These are phyloP conservation scores for Didymellaceae sp. DNA, from an alignment of 2,329 filamentous ascomycete species.

Conservation along the genomic window DNA sequence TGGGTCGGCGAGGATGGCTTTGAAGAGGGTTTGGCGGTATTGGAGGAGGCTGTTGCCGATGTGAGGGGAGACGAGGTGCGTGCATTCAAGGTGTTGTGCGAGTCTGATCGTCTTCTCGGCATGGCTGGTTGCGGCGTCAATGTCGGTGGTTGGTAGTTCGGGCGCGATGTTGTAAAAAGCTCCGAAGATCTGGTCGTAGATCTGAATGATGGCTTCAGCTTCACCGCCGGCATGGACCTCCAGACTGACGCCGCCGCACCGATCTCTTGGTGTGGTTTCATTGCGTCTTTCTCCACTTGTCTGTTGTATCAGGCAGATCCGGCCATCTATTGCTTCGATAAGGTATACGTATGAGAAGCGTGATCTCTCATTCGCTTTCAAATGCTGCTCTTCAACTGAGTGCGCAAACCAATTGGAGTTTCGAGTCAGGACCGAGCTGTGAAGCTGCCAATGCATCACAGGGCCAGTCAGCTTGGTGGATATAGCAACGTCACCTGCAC, in stretches of 20 bases:
- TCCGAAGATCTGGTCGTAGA: constrained; percentile 31
- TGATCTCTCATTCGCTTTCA: not conserved
- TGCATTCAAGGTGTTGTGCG: constrained; percentile 33
- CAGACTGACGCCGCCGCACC: too few species aligned
- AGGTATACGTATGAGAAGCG: constrained; percentile 7
- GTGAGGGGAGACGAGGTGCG: constrained; percentile 27
- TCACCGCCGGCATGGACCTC: too few species aligned
- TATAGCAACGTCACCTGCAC: constrained; percentile 11
- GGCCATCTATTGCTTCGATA: constrained; percentile 9
- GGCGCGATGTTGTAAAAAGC: constrained; percentile 31
- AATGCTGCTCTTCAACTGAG: not conserved
- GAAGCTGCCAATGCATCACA: constrained; percentile 20
- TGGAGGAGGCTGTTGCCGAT: constrained; percentile 30
- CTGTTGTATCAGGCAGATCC: not conserved
- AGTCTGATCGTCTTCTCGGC: constrained; percentile 28
- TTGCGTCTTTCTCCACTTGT: not conserved
- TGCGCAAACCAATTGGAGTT: constrained; percentile 25
- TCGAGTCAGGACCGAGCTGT: constrained; percentile 17
- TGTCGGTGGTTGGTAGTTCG: constrained; percentile 7
- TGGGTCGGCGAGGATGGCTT: constrained; percentile 41
- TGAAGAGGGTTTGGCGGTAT: constrained; percentile 34
- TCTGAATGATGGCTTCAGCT: not conserved
- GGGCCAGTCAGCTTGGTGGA: not conserved
- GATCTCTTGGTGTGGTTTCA: not conserved
- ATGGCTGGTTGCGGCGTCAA: constrained; percentile 27